phyloP scores from a whole-genome alignment of 1,139 yeast genomes.

The Yamadazyma triangularis region DNA sequence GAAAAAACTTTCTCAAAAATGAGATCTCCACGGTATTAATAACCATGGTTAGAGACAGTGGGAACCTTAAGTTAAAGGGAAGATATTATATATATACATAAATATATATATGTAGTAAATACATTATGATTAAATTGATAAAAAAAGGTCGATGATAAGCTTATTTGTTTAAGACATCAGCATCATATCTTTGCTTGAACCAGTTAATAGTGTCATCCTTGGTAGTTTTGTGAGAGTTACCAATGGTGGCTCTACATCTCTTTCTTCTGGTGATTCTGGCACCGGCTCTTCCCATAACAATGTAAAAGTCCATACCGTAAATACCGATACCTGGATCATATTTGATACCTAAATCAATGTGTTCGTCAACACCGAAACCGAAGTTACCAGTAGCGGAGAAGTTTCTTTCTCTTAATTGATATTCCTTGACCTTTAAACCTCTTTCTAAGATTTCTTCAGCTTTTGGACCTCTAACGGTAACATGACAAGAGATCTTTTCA shows the following conservation, averaged over 20 bases:
- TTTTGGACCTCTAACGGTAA: slow-evolving; percentile 99
- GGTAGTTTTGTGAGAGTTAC: slow-evolving; percentile 88
- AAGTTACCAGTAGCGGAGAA: slow-evolving; percentile 99
- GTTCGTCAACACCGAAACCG: slow-evolving; percentile 99
- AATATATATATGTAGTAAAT: neutral
- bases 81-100: slow-evolving; percentile 4
- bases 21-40: no score
- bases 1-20: no score
- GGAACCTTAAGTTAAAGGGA: no score
- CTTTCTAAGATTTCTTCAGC: slow-evolving; percentile 99
- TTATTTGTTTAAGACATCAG: slow-evolving; percentile 89
- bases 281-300: slow-evolving; percentile 99
- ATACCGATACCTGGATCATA: slow-evolving; percentile 99
- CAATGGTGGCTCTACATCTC: slow-evolving; percentile 87
- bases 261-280: slow-evolving; percentile 98
- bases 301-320: slow-evolving; percentile 99
- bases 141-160: slow-evolving; percentile 7
- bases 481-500: slow-evolving; percentile 99
- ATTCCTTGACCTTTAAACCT: slow-evolving; percentile 99
- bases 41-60: no score
- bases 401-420: slow-evolving; percentile 91
- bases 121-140: slow-evolving; percentile 1
- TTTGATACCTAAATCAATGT: slow-evolving; percentile 99
- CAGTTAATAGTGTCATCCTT: slow-evolving; percentile 95
- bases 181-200: slow-evolving; percentile 99